Conservation (phyloP, 352 stramenopile genomes). For the Globisporangium ultimum region DNA sequence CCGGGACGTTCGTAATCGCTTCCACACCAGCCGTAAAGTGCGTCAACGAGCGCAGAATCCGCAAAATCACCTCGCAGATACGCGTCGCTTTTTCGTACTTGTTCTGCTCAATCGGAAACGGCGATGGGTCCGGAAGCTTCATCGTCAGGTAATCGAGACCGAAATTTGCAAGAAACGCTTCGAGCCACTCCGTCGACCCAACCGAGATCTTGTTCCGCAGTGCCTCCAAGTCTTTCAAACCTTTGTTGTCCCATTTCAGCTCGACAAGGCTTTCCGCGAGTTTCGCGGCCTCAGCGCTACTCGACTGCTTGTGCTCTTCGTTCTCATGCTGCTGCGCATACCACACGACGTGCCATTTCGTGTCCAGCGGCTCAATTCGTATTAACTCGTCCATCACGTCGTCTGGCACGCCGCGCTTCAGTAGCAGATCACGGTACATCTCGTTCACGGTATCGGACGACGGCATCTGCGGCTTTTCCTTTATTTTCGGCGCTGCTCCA, state of each 20-base stretch:
- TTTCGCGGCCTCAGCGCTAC: constrained; percentile 51
- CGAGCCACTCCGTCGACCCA: constrained; percentile 72
- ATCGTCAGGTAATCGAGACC: constrained; percentile 83
- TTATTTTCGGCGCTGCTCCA: constrained; percentile 56
- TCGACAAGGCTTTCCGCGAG: constrained; percentile 76
- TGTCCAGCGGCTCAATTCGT: constrained; percentile 77
- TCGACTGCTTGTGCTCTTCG: constrained; percentile 58
- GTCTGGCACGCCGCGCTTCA: constrained; percentile 76
- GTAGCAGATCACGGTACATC: constrained; percentile 79
- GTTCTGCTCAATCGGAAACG: constrained; percentile 72
- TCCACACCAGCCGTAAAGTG: constrained; percentile 80
- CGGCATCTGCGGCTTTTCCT: constrained; percentile 59
- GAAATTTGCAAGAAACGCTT: constrained; percentile 69
- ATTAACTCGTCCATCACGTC: constrained; percentile 85
- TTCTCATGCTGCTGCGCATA: constrained; percentile 82
- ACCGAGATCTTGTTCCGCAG: constrained; percentile 70
- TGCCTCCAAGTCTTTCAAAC: constrained; percentile 66
- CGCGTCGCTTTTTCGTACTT: constrained; percentile 79
- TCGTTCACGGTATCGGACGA: constrained; percentile 77
- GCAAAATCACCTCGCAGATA: constrained; percentile 73
- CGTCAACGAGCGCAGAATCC: constrained; percentile 71
- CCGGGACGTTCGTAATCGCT: constrained; percentile 75
- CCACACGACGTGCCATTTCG: constrained; percentile 86
- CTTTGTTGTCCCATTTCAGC: constrained; percentile 82
- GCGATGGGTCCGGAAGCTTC: constrained; percentile 81